phyloP scores from a whole-genome alignment of 305 asterid species.

The Fraxinus floribunda region DNA sequence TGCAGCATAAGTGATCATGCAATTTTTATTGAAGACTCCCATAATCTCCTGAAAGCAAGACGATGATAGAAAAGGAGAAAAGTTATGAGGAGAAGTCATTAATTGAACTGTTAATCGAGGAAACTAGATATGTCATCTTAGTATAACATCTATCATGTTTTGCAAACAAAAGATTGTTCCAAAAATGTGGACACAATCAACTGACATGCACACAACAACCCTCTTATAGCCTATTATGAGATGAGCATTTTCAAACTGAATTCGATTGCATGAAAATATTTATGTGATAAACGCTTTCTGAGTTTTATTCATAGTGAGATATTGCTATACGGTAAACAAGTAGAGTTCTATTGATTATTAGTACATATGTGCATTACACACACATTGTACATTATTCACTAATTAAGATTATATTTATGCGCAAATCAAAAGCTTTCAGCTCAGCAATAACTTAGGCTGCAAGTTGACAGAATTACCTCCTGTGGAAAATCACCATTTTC shows the following conservation, averaged over 20 bases:
- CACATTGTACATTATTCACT: background rate
- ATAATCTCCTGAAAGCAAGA: constrained; percentile 48
- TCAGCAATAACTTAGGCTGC: background rate
- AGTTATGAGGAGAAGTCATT: background rate
- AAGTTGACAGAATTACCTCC: constrained; percentile 46
- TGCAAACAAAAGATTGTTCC: background rate
- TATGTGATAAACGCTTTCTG: background rate
- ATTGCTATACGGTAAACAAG: background rate
- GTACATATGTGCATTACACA: background rate
- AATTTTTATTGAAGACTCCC: constrained; percentile 61
- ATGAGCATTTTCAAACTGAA: background rate
- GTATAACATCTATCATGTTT: background rate
- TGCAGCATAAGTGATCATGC: constrained; percentile 62
- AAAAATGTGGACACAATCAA: background rate
- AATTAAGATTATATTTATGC: background rate
- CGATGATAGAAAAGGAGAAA: background rate
- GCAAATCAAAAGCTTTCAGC: background rate
- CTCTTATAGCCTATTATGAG: background rate
- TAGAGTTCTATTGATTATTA: background rate
- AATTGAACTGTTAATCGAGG: background rate
- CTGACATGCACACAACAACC: background rate
- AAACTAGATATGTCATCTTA: background rate
- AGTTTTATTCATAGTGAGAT: background rate
- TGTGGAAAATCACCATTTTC: constrained; percentile 93
- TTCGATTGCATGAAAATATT: background rate